These are phyloP conservation scores for Colletotrichum lentis DNA, from an alignment of 2,329 filamentous ascomycete species.

Conservation along the genomic window DNA sequence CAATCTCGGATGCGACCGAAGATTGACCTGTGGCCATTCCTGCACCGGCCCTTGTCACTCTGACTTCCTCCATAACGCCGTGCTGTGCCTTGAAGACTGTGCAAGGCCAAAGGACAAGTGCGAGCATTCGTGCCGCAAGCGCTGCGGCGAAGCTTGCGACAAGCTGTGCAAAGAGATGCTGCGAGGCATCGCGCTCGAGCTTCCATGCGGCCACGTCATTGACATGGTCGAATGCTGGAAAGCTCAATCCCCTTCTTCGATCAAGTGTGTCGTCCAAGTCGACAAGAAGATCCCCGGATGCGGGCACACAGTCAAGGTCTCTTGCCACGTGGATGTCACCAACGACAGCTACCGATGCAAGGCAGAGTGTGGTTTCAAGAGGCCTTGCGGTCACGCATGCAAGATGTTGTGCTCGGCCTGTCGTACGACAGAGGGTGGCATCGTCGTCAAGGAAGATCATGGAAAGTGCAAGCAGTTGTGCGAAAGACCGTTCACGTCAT, in stretches of 20 bases:
- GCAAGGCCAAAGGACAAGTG: conserved; percentile 53
- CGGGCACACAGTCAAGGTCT: conserved; percentile 58
- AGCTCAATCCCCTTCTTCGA: conserved; percentile 52
- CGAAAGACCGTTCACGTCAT: conserved; percentile 56
- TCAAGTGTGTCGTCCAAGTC: conserved; percentile 60
- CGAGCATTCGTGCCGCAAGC: conserved; percentile 53
- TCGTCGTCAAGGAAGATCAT: conserved; percentile 52
- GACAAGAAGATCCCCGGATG: conserved; percentile 62
- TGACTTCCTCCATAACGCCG: conserved; percentile 55
- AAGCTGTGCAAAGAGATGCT: conserved; percentile 49
- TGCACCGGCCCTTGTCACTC: conserved; percentile 59
- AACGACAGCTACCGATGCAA: conserved; percentile 56
- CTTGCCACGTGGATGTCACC: conserved; percentile 59
- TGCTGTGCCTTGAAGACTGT: conserved; percentile 57
- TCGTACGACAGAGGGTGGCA: conserved; percentile 46
- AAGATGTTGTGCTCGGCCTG: conserved; percentile 59
- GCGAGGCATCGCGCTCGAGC: conserved; percentile 42
- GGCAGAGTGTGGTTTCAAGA: conserved; percentile 53
- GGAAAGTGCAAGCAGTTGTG: conserved; percentile 52
- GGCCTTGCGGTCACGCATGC: conserved; percentile 69
- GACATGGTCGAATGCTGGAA: conserved; percentile 49
- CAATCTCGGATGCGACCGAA: conserved; percentile 56
- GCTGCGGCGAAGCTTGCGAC: conserved; percentile 56
- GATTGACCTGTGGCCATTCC: conserved; percentile 58
- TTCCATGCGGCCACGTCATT: conserved; percentile 55